Evolutionary conservation across 176 grass and related monocot genomes (phyloP), one percentile per base, ranked within the genome.

Genomic region (Echinochloa phyllopogon): DNA sequence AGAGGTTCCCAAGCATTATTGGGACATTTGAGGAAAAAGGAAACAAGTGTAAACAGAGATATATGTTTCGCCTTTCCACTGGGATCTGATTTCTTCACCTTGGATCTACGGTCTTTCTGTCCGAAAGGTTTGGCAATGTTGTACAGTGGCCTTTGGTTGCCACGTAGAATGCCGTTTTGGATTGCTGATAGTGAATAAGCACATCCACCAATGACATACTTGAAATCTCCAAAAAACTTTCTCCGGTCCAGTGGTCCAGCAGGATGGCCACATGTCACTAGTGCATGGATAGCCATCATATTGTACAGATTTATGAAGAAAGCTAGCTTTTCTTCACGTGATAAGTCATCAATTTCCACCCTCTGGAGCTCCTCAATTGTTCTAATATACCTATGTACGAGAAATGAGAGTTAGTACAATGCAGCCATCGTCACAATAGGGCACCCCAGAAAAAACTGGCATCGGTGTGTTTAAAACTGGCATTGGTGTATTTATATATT

Each of bases 241-340:
- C 85, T 90, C 77, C 95, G 92, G 39, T 98, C 95, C 76, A 98
- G 78, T 47, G 95, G 82, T 81, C 91, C 83, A 82, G 80, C 78
- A 76, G 95, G 95, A 81, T 87, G 80, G 39, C 93, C 89, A 84
- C 84, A 92, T 53, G 82, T 82, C 67, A 98, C 83, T 80, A 95
- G 51, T 84, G 95, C 95, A 90, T 98, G 95, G 60, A 98, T 87
- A 77, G 80, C 72, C 95, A 98, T 98, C 95, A 93, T 98, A 69
- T 98, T 98, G 76, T 98, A 98, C 14, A 98, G 76, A 81, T 98
- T 98, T 89, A 98, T 92, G 82, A 98, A 98, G 86, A 98, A 98
- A 72, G 95, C 78, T 57, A 98, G 85, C 40, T 93, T 98, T 82
- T 98, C 95, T 89, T 98, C 95, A 65, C 91, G 93, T 83, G 91